Evolutionary conservation across 352 stramenopile genomes (phyloP).

Genomic region (Pythium myriotylum): DNA sequence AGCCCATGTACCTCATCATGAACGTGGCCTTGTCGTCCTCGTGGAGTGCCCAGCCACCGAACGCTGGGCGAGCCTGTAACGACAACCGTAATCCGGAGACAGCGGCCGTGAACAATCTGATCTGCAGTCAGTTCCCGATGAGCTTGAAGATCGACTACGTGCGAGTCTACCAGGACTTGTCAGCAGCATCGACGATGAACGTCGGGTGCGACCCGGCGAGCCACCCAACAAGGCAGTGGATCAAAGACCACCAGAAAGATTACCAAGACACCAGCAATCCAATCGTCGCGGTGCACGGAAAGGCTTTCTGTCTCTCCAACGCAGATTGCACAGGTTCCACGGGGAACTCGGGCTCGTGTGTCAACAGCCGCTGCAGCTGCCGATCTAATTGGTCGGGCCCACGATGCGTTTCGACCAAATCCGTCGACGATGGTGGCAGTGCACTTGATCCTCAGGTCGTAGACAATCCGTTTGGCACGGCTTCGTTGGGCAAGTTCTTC

Average conservation of each 20-base stretch:
- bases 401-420: no score
- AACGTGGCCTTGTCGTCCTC: conserved; percentile 57
- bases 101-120: conserved; percentile 36
- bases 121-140: conserved; percentile 66
- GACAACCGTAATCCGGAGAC: no score
- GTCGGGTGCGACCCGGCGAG: conserved; percentile 57
- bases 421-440: no score
- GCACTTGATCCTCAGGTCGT: no score
- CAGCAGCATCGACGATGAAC: conserved; percentile 18
- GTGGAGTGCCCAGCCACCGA: conserved; percentile 50
- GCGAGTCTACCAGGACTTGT: conserved; percentile 64
- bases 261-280: conserved; percentile 68
- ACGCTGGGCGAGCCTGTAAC: conserved; percentile 41
- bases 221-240: conserved; percentile 73
- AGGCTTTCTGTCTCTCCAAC: conserved; percentile 54
- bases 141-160: conserved; percentile 74
- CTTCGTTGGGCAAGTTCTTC: neutral
- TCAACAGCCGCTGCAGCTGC: no score
- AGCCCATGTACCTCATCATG: conserved; percentile 70
- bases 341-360: no score
- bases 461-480: neutral
- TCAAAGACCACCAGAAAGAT: conserved; percentile 67
- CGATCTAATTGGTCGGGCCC: no score
- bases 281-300: conserved; percentile 51
- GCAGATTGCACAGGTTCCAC: conserved; percentile 76